Base-by-base conservation (phyloP, 257 asterid species). In the Fraxinus pennsylvanica region DNA sequence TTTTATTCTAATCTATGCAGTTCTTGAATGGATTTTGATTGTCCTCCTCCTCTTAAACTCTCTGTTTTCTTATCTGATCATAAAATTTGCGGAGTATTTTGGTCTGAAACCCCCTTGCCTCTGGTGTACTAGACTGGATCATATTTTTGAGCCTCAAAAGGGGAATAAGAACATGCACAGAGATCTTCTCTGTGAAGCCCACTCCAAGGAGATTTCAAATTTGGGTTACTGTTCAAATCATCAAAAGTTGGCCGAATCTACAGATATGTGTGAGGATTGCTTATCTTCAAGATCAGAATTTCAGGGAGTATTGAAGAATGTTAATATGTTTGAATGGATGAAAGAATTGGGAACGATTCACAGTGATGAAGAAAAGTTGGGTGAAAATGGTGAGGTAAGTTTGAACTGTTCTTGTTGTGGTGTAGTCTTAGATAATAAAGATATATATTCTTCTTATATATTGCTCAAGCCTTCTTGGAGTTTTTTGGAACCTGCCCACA, bases 41-140 rank as follows among this genome's bases (percentile, higher is more conserved):
- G 10, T 84, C 81, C 88, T 91, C 22, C 96, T 95, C 47, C 85
- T 95, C 25, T 84, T 93, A 5, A 95, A 90, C 81, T 93, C 99
- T 74, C 77, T 93, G 13, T 93, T 93, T 69, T 91, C 97, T 8
- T 90, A 89, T 78, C 83, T 91, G 84, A 95, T 93, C 89, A 77
- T 88, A 80, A 95, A 87, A 75, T 95, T 90, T 78, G 92, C 98
- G 1, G 86, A 88, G 27, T 86, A 84, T 80, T 87, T 95, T 47
- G 98, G 97, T 66, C 84, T 95, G 2, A 89, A 86, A 38, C 92
- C 99, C 12, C 99, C 99, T 4, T 95, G 99, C 67, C 85, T 83
- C 2, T 95, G 92, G 94, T 95, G 99, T 81, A 86, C 96, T 1
- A 70, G 97, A 39, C 84, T 95, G 80, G 97, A 94, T 77, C 95